Percentiles rank a stretch among this genome's conserved stretches.
Conservation (phyloP, 164 flowering plant species). For the Chimonanthus salicifolius region DNA sequence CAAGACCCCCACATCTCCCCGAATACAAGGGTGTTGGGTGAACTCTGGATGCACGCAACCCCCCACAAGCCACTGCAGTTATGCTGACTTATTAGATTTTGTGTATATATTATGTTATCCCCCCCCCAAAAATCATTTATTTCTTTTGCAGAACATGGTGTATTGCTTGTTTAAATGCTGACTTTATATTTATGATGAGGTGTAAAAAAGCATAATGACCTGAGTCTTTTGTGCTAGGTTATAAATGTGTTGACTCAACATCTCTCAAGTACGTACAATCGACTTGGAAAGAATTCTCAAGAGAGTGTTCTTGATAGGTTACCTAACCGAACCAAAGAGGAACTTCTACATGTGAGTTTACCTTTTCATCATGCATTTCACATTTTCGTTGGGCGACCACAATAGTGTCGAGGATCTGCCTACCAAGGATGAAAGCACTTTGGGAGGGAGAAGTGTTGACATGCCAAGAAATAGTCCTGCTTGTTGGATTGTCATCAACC, state of each 20-base stretch:
- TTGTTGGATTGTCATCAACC: too few species aligned
- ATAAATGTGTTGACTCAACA: slow-evolving; percentile 67
- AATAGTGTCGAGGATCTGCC: too few species aligned
- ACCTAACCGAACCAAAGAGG: slow-evolving; percentile 64
- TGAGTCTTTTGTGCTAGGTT: slow-evolving; percentile 40
- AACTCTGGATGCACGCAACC: too few species aligned
- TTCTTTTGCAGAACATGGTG: neutral
- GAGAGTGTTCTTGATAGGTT: slow-evolving; percentile 73
- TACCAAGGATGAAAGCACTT: too few species aligned
- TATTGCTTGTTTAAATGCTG: neutral
- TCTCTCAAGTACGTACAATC: slow-evolving; percentile 64
- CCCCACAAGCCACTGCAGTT: too few species aligned
- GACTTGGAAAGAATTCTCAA: slow-evolving; percentile 67
- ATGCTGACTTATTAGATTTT: too few species aligned
- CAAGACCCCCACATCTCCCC: too few species aligned
- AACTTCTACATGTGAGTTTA: slow-evolving; percentile 68
- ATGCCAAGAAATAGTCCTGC: too few species aligned
- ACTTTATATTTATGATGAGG: neutral
- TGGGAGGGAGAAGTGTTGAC: too few species aligned
- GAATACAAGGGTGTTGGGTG: too few species aligned
- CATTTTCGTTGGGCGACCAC: neutral
- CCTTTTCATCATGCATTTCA: neutral
- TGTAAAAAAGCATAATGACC: neutral
- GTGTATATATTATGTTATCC: too few species aligned
- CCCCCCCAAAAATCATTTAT: too few species aligned